Base-by-base conservation (phyloP, 202 grass and related monocot species). In the Setaria viridis region DNA sequence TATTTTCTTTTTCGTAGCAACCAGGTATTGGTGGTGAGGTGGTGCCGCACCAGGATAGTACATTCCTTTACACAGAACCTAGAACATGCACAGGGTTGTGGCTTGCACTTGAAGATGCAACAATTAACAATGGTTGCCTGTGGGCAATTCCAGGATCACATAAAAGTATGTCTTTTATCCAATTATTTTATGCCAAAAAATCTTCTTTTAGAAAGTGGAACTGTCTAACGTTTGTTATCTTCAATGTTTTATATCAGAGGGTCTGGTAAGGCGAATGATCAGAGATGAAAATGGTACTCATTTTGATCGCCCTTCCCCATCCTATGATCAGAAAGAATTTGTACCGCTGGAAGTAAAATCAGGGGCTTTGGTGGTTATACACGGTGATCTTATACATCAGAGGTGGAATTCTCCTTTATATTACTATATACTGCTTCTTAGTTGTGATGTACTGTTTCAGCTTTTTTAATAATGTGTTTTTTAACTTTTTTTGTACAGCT, bases 1-100 rank as follows among this genome's bases (percentile, higher is more conserved):
- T 49, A 43, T 56, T 59, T 70, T 32, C 6, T 45, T 84, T 0
- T 89, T 82, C 74, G 35, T 57, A 99, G 97, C 97, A 99, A 99
- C 93, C 97, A 21, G 93, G 90, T 66, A 99, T 99, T 89, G 93
- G 97, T 85, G 97, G 97, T 50, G 97, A 96, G 87, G 97, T 94
- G 74, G 93, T 95, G 77, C 93, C 97, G 2, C 97, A 99, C 90
- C 97, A 99, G 69, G 97, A 99, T 79, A 99, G 86, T 71, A 94
- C 93, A 41, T 99, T 99, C 82, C 88, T 99, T 33, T 92, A 85
- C 82, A 96, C 97, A 1, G 91, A 96, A 33, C 97, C 97, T 62
- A 56, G 58, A 35, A 91, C 91, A 32, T 99, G 97, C 77, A 96
- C 90, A 39, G 93, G 96, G 17, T 70, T 99, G 87, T 99, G 93